These are phyloP conservation scores for Candida bentonensis DNA, from an alignment of 805 yeast genomes.

Conservation along the genomic window DNA sequence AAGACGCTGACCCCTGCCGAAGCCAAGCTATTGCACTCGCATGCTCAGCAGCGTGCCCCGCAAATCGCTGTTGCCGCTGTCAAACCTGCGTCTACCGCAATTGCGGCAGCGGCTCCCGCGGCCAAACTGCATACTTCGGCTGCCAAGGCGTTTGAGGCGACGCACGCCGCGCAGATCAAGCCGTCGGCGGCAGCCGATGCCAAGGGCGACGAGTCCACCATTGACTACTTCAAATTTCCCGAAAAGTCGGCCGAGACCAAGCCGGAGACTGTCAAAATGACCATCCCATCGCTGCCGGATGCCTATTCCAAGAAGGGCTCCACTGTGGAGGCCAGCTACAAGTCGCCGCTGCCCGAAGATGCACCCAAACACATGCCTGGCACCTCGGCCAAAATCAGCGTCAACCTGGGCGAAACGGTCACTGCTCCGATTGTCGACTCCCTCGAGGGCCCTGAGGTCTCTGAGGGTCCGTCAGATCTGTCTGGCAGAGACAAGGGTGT, in stretches of 20 bases:
- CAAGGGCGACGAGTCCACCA: slow-evolving; percentile 22
- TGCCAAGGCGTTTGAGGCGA: slow-evolving; percentile 1
- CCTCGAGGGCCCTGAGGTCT: slow-evolving; percentile 8
- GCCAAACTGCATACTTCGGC: slow-evolving; percentile 8
- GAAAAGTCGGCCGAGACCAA: slow-evolving; percentile 4
- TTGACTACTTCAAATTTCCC: slow-evolving; percentile 23
- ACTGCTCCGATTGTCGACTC: slow-evolving; percentile 13
- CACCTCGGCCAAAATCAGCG: background rate
- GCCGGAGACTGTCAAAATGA: slow-evolving; percentile 8
- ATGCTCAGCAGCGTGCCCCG: background rate
- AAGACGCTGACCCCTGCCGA: slow-evolving; percentile 9
- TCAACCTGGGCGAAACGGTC: slow-evolving; percentile 5
- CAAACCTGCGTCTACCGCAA: background rate
- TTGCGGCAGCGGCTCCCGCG: too few species aligned
- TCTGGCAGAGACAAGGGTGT: slow-evolving; percentile 20
- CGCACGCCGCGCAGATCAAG: slow-evolving; percentile 6
- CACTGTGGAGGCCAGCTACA: slow-evolving; percentile 2
- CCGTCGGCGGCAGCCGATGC: slow-evolving; percentile 14
- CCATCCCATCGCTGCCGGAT: slow-evolving; percentile 20
- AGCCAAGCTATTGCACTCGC: background rate
- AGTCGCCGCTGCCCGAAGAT: slow-evolving; percentile 3
- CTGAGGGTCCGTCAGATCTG: slow-evolving; percentile 4
- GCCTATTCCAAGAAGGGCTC: slow-evolving; percentile 8
- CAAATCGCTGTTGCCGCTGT: background rate
- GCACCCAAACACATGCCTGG: background rate